Percentiles rank a stretch among this genome's conserved stretches.
Conservation (phyloP, 768 basidiomycete species). For the Gymnopilus junonius region DNA sequence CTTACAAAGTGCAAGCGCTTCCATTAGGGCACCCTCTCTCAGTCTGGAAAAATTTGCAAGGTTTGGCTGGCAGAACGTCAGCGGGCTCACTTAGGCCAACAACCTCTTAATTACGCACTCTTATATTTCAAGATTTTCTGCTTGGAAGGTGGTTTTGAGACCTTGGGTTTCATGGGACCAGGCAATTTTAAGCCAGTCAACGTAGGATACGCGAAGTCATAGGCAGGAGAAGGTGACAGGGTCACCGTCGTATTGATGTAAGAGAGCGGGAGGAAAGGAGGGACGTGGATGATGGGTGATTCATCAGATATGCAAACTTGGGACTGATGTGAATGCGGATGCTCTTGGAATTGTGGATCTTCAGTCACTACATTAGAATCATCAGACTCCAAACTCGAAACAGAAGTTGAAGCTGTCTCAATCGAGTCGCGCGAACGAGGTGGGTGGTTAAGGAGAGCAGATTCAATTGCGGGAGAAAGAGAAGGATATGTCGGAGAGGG, state of each 20-base stretch:
- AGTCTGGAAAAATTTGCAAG: constrained; percentile 57
- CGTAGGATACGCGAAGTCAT: constrained; percentile 20
- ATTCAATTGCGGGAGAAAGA: constrained; percentile 20
- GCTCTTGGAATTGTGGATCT: constrained; percentile 45
- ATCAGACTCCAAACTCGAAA: constrained; percentile 31
- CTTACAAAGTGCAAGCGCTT: constrained; percentile 63
- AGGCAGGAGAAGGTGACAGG: constrained; percentile 22
- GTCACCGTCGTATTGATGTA: constrained; percentile 14
- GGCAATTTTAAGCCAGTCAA: constrained; percentile 2
- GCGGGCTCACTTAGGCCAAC: neutral
- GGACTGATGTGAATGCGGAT: constrained; percentile 45
- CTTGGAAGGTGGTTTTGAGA: constrained; percentile 31
- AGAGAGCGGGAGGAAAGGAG: constrained; percentile 32
- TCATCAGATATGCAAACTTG: constrained; percentile 39
- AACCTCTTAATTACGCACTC: constrained; percentile 34
- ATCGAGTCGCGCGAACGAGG: constrained; percentile 30
- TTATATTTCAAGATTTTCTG: constrained; percentile 44
- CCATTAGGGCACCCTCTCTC: constrained; percentile 57
- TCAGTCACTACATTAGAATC: constrained; percentile 39
- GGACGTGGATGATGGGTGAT: constrained; percentile 35
- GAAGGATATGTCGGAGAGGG: constrained; percentile 13
- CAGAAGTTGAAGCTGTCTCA: constrained; percentile 25
- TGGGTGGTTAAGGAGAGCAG: constrained; percentile 18
- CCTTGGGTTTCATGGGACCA: constrained; percentile 19
- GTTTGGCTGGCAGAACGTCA: constrained; percentile 49